Base-by-base conservation (phyloP, 2,329 filamentous ascomycete genomes). In the Alternaria conjuncta region DNA sequence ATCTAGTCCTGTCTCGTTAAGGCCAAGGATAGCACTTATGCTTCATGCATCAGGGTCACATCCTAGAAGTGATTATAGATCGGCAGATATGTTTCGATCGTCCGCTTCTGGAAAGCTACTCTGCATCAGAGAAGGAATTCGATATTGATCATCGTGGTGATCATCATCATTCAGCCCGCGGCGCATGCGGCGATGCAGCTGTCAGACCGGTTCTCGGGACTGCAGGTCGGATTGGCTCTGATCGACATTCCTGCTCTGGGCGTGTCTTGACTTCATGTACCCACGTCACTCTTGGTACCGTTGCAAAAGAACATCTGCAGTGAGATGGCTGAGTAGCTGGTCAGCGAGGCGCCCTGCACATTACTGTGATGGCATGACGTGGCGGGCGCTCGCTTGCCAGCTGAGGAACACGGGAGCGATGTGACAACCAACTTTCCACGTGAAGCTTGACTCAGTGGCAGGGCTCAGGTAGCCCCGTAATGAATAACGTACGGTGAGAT, bases 81-180 rank as follows among this genome's bases (percentile, higher is more conserved):
- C 32, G 23, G 21, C 36, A 54, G 18, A 20, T 18, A 28, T 44
- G 20, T 44, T 32, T 46, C 18, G 44, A 41, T 56, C 46, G 26
- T 56, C 57, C 57, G n/a, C 23, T 51, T 60, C 28, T 44, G 61
- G 57, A 53, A 47, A 23, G 13, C 45, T 46, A 18, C 18, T 41
- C 9, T 56, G 50, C 44, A 60, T 55, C 23, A 60, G 41, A 41
- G n/a, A 36, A 30, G 51, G 32, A 20, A 57, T 47, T 60, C 36
- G 55, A 65, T 67, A 63, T 46, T 58, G 57, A 62, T 60, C 51
- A 58, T 44, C 53, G 21, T 53, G 43, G 49, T 46, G 56, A 67
- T 67, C 51, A 28, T n/a, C 55, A n/a, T 56, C 12, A 47, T 51
- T 43, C 55, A 55, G 36, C 20, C n/a, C 47, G 45, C 51, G 20